Evolutionary conservation across 2,329 filamentous ascomycete species (phyloP).

Genomic region (Exophiala aquamarina): DNA sequence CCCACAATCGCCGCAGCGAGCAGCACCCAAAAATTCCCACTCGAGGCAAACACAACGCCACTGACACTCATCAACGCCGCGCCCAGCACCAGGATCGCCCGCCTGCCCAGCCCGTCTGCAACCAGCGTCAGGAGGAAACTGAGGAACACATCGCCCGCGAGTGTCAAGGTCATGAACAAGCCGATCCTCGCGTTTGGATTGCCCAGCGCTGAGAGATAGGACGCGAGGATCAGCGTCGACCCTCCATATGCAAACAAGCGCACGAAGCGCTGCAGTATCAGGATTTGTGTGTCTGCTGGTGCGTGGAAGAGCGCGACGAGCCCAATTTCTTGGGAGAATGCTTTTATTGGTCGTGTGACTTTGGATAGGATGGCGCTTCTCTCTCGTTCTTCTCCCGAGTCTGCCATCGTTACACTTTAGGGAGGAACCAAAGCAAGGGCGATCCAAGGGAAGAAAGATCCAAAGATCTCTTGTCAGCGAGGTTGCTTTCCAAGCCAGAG

Average conservation of each 20-base stretch:
- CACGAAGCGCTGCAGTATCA: slow-evolving; percentile 43
- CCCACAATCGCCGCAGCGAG: slow-evolving; percentile 59
- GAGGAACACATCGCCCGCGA: slow-evolving; percentile 61
- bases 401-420: background rate
- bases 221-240: slow-evolving; percentile 60
- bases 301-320: slow-evolving; percentile 39
- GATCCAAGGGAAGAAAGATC: no score
- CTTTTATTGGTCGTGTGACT: slow-evolving; percentile 7
- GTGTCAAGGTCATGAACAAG: slow-evolving; percentile 64
- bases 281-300: slow-evolving; percentile 39
- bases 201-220: slow-evolving; percentile 58
- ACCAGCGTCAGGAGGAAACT: slow-evolving; percentile 58
- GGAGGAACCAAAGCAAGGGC: no score
- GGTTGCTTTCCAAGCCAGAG: no score
- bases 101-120: slow-evolving; percentile 58
- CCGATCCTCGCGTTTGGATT: slow-evolving; percentile 61
- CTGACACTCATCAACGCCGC: slow-evolving; percentile 57
- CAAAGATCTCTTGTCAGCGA: no score
- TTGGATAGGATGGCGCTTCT: background rate
- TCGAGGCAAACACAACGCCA: slow-evolving; percentile 55
- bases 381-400: background rate
- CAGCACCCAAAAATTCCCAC: slow-evolving; percentile 57
- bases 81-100: slow-evolving; percentile 53
- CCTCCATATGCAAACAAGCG: slow-evolving; percentile 67
- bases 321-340: slow-evolving; percentile 33